phyloP scores from a whole-genome alignment of 768 basidiomycete genomes.

The Lentinus brumalis region DNA sequence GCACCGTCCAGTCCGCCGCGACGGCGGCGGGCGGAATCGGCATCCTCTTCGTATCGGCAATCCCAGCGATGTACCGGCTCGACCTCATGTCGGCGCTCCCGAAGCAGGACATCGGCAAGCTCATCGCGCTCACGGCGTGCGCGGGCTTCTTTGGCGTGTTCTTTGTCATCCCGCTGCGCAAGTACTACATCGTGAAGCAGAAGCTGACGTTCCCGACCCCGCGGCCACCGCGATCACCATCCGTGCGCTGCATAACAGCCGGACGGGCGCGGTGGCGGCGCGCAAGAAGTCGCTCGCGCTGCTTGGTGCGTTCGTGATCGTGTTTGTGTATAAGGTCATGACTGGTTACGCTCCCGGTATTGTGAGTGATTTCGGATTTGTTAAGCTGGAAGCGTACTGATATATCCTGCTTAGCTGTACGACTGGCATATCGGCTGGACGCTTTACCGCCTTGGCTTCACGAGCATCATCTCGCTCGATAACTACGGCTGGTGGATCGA shows the following conservation, averaged over 20 bases:
- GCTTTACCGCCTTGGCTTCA: conserved; percentile 59
- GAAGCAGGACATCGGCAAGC: conserved; percentile 52
- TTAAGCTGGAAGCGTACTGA: neutral
- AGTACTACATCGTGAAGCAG: conserved; percentile 63
- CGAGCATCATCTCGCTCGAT: conserved; percentile 57
- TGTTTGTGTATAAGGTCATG: conserved; percentile 55
- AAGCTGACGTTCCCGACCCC: conserved; percentile 66
- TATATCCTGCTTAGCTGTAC: conserved; percentile 38
- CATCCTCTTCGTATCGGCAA: conserved; percentile 58
- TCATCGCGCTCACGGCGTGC: conserved; percentile 56
- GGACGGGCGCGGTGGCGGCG: conserved; percentile 50
- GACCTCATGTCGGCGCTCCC: conserved; percentile 48
- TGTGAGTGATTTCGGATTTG: conserved; percentile 31
- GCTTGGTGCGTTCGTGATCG: conserved; percentile 45
- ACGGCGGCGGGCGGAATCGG: conserved; percentile 62
- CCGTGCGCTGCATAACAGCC: conserved; percentile 57
- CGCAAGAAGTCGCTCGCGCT: conserved; percentile 58
- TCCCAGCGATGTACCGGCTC: conserved; percentile 64
- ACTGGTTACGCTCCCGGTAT: conserved; percentile 63
- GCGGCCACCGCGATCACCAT: conserved; percentile 70
- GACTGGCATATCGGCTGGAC: conserved; percentile 71
- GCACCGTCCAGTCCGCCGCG: conserved; percentile 61
- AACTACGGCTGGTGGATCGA: conserved; percentile 61
- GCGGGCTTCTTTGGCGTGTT: conserved; percentile 65
- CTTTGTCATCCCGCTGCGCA: conserved; percentile 65